Conservation (phyloP, 2,329 filamentous ascomycete species). For the Myriosclerotinia curreyana region DNA sequence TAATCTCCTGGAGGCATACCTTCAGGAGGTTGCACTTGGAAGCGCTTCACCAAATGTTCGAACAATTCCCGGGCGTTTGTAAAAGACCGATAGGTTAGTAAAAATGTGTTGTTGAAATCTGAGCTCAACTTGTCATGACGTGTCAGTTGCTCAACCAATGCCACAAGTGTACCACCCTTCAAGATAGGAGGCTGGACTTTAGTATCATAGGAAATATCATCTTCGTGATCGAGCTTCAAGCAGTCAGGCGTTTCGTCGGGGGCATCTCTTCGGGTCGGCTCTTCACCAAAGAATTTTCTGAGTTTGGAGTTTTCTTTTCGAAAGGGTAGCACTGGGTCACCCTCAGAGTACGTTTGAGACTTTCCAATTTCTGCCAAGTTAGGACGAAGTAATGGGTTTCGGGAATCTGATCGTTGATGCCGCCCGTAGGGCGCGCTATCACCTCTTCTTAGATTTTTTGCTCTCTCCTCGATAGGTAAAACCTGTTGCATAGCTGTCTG, state of each 20-base stretch:
- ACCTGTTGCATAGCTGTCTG: slow-evolving; percentile 52
- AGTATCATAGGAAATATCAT: slow-evolving; percentile 83
- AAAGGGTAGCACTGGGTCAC: slow-evolving; percentile 47
- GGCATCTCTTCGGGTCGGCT: slow-evolving; percentile 43
- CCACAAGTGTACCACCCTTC: slow-evolving; percentile 84
- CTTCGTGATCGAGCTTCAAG: slow-evolving; percentile 80
- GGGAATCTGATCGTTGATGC: slow-evolving; percentile 58
- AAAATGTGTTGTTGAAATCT: slow-evolving; percentile 95
- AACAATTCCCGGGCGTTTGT: slow-evolving; percentile 88
- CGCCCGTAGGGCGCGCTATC: slow-evolving; percentile 57
- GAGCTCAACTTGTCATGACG: slow-evolving; percentile 94
- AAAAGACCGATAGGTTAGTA: slow-evolving; percentile 94
- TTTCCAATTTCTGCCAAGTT: slow-evolving; percentile 33
- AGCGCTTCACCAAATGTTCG: slow-evolving; percentile 85
- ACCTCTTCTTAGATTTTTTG: slow-evolving; percentile 54
- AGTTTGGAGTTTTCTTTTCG: slow-evolving; percentile 63
- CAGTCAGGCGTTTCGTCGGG: slow-evolving; percentile 81
- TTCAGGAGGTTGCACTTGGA: slow-evolving; percentile 86
- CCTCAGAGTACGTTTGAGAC: slow-evolving; percentile 63
- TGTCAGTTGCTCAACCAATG: slow-evolving; percentile 90
- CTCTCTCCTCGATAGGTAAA: slow-evolving; percentile 38
- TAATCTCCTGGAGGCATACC: slow-evolving; percentile 73
- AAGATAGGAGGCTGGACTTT: slow-evolving; percentile 74
- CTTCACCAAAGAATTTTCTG: slow-evolving; percentile 64
- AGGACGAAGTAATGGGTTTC: slow-evolving; percentile 37